Base-by-base conservation (phyloP, 2,329 filamentous ascomycete species). In the Ustulina deusta region DNA sequence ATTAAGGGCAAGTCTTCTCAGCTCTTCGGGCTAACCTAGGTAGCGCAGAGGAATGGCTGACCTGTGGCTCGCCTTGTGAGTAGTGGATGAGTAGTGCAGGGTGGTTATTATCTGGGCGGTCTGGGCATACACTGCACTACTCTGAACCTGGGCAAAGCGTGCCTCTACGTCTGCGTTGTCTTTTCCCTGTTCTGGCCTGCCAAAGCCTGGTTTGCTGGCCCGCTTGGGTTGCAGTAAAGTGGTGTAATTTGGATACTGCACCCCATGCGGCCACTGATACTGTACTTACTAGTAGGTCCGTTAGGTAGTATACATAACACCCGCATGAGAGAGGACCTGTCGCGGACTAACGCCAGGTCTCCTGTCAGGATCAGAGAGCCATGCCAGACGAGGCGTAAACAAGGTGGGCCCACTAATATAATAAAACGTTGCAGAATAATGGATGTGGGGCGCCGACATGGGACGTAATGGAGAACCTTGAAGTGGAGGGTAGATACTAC, bases 401-500 rank as follows among this genome's bases (percentile, higher is more conserved):
- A 25, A 29, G 25, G n/a, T 15, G 48, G 65, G 10, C 29, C 46
- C 54, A 54, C 60, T 34, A 54, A 48, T 46, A 66, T 62, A 65
- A 64, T 61, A 61, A 65, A 61, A 65, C 61, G 61, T 65, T 65
- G 61, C 65, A 61, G 65, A 52, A 44, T 46, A 57, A 27, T 13
- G 57, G 57, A 55, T 42, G 27, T 60, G 62, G 55, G 29, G 22
- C n/a, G n/a, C n/a, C n/a, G n/a, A n/a, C n/a, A n/a, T n/a, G n/a
- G n/a, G n/a, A n/a, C n/a, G n/a, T n/a, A n/a, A n/a, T n/a, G n/a
- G n/a, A n/a, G n/a, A n/a, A n/a, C n/a, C n/a, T n/a, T 56, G 6
- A 20, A 17, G 17, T 25, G 42, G 44, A 48, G 17, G 13, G 46
- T 27, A 22, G 46, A 13, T 22, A 29, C 5, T 40, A 13, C 34